phyloP scores from a whole-genome alignment of 768 basidiomycete genomes.

The Neoboletus magnificus region DNA sequence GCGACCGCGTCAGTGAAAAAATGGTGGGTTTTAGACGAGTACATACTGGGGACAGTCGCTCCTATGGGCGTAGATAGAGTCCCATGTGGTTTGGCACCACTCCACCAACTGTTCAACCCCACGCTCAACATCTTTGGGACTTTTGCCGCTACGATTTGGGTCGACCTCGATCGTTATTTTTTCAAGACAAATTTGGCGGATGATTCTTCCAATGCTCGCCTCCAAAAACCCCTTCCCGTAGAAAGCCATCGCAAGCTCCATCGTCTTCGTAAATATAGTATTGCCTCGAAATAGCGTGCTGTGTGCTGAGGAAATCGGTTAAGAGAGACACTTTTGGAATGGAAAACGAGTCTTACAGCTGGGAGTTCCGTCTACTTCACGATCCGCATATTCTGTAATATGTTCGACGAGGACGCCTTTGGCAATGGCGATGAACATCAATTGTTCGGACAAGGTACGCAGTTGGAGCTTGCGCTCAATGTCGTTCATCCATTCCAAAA shows the following conservation, averaged over 20 bases:
- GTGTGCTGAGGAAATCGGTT: constrained; percentile 47
- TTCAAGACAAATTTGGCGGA: constrained; percentile 69
- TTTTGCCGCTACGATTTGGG: constrained; percentile 61
- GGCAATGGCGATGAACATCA: constrained; percentile 71
- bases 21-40: constrained; percentile 1
- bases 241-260: constrained; percentile 78
- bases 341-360: constrained; percentile 47
- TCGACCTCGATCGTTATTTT: constrained; percentile 82
- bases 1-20: constrained; percentile 1
- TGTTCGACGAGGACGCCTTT: constrained; percentile 62
- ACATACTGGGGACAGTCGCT: constrained; percentile 73
- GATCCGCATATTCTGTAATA: constrained; percentile 63
- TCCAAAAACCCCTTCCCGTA: constrained; percentile 82
- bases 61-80: constrained; percentile 71
- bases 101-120: constrained; percentile 66
- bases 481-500: constrained; percentile 72
- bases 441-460: constrained; percentile 55
- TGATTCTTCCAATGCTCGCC: constrained; percentile 66
- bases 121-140: constrained; percentile 58
- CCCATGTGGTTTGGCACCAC: constrained; percentile 83
- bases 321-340: neutral
- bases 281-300: constrained; percentile 74
- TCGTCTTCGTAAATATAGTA: constrained; percentile 64
- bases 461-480: constrained; percentile 65
- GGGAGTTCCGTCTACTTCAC: constrained; percentile 67